Base-by-base conservation (phyloP, 2,329 filamentous ascomycete species). In the Neurospora sp. region DNA sequence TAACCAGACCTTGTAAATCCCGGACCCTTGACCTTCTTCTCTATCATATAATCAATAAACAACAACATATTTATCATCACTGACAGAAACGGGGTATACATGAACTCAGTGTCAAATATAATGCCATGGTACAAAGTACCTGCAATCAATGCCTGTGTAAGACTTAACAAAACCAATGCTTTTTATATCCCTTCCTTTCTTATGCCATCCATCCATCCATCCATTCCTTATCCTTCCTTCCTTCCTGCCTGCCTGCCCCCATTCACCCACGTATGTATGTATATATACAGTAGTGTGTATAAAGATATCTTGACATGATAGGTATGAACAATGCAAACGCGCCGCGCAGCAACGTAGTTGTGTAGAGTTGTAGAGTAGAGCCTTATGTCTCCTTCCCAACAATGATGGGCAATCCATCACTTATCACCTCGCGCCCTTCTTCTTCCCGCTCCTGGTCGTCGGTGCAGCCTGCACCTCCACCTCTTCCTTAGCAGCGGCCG, bases 371-470 rank as follows among this genome's bases (percentile, higher is more conserved):
- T 40, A 39, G 38, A 39, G 13, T 7, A 52, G 11, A 15, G n/a
- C 38, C 38, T 33, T 38, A 38, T 33, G 67, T n/a, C 42, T 28
- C 15, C 13, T 5, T 36, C 39, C 10, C n/a, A 28, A 19, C 33
- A 38, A 11, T 7, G 3, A 67, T 15, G 8, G 39, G 39, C 19
- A 23, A 38, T 19, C 17, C 9, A n/a, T 39, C 13, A 36, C n/a
- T 19, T 17, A 40, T 40, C 74, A 74, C 0, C 71, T 74, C 67
- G 69, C 68, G 13, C 68, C 38, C 71, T 74, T 75, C 69, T 74
- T 73, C 23, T 74, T 73, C n/a, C 72, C 72, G 3, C 66, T 39
- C 36, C 69, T 62, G 38, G 74, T 73, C 15, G 70, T 66, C n/a
- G 66, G 52, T 2, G 52, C 68, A 6, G 66, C 71, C 67, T 75